Percentiles rank a stretch among this genome's conserved stretches.
phyloP scores from a whole-genome alignment of 768 basidiomycete genomes.

The Suillus plorans region DNA sequence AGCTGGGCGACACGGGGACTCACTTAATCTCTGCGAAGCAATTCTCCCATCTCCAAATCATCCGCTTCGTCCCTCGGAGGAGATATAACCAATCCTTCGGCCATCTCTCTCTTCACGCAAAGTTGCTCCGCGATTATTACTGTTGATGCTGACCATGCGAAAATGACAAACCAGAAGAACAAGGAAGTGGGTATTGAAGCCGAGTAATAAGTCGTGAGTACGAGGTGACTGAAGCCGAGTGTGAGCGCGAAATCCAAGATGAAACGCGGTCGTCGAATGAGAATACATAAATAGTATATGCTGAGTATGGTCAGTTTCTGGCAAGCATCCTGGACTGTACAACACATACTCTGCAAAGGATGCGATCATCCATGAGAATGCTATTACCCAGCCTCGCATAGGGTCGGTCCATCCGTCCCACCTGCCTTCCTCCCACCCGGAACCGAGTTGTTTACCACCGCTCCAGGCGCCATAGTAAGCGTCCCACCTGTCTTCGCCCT shows the following conservation, averaged over 20 bases:
- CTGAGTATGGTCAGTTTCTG: constrained; percentile 25
- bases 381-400: constrained; percentile 88
- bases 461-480: constrained; percentile 77
- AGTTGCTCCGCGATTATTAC: constrained; percentile 87
- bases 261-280: constrained; percentile 89
- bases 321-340: constrained; percentile 7
- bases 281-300: constrained; percentile 80
- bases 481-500: constrained; percentile 64
- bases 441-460: constrained; percentile 73
- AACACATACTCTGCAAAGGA: constrained; percentile 79
- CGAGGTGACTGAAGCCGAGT: constrained; percentile 86
- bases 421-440: constrained; percentile 44
- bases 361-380: constrained; percentile 80
- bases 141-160: constrained; percentile 67
- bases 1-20: constrained; percentile 24
- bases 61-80: constrained; percentile 43
- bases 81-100: constrained; percentile 68
- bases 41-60: constrained; percentile 53
- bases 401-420: constrained; percentile 77
- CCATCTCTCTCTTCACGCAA: constrained; percentile 89
- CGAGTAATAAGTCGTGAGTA: constrained; percentile 86
- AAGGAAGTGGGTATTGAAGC: constrained; percentile 74
- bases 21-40: constrained; percentile 60
- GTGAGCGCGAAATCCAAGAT: constrained; percentile 95
- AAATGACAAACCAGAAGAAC: constrained; percentile 89